Evolutionary conservation across 2,329 filamentous ascomycete genomes (phyloP).

Genomic region (Elsinoe batatas): DNA sequence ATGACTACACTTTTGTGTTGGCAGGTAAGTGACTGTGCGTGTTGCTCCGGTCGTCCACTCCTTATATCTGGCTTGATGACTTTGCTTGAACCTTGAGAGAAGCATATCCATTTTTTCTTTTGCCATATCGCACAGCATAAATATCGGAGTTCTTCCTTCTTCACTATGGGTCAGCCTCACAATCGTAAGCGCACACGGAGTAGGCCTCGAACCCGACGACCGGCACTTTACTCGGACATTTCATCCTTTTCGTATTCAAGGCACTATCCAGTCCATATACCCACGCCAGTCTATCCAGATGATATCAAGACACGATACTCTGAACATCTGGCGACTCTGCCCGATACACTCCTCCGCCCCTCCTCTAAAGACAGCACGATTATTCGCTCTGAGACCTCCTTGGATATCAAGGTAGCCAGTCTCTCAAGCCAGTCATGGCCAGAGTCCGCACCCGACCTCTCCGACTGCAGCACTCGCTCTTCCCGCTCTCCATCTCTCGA

Average conservation of each 20-base stretch:
- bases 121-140: background rate
- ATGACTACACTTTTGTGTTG: background rate
- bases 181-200: constrained; percentile 36
- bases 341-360: too few species aligned
- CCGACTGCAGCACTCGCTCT: too few species aligned
- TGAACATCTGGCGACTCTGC: background rate
- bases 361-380: too few species aligned
- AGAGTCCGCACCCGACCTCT: too few species aligned
- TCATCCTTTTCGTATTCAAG: background rate
- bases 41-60: background rate
- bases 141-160: background rate
- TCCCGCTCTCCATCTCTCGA: too few species aligned
- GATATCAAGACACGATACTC: background rate
- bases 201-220: constrained; percentile 25
- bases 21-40: background rate
- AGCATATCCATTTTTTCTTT: background rate
- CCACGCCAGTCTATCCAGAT: background rate
- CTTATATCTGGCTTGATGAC: background rate
- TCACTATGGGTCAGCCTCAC: constrained; percentile 33
- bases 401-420: too few species aligned
- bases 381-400: too few species aligned
- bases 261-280: background rate
- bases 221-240: background rate
- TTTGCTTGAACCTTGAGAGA: background rate
- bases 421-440: too few species aligned